Base-by-base conservation (phyloP, 306 rosid genomes). In the Citrullus mucosospermus region DNA sequence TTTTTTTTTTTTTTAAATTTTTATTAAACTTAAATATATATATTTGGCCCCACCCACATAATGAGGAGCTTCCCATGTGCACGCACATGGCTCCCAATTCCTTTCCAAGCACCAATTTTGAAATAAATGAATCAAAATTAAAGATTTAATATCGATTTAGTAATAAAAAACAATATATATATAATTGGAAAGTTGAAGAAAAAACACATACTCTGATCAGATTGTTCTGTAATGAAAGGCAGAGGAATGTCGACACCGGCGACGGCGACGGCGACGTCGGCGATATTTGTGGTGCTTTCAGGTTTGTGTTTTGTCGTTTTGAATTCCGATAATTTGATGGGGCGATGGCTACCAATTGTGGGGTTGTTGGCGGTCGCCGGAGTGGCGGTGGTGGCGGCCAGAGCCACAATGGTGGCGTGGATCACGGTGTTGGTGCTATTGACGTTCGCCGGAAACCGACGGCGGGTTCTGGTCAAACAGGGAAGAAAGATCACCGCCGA, bases 371-470 rank as follows among this genome's bases (percentile, higher is more conserved):
- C 82, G 60, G 17, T 18, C 3, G 13, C 80, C 4, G 68, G 56
- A 25, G 32, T 77, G 62, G 77, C 78, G 54, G 67, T 87, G 8
- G 43, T 80, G 60, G 86, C 83, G 2, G 85, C 85, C 44, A 76
- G 96, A 8, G 92, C 87, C 80, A 81, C 90, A 67, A 80, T 89
- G 88, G 51, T 89, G 58, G 43, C 85, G n/a, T 90, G 91, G 89
- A 80, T 89, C 84, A 92, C 92, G 2, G 83, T 92, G 15, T 60
- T 92, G 80, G 97, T 90, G 83, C 84, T 92, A 55, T 76, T 90
- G 36, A 77, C 86, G 2, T 80, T 87, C 51, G 83, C 87, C 0
- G 93, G 96, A 16, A 87, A 88, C 39, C 88, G 92, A 34, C 89
- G 91, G 51, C 84, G 78, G 75, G 87, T 86, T 44, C 81, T 92